Conservation (phyloP, 1,284 basidiomycete genomes). For the Sporisorium graminicola region DNA sequence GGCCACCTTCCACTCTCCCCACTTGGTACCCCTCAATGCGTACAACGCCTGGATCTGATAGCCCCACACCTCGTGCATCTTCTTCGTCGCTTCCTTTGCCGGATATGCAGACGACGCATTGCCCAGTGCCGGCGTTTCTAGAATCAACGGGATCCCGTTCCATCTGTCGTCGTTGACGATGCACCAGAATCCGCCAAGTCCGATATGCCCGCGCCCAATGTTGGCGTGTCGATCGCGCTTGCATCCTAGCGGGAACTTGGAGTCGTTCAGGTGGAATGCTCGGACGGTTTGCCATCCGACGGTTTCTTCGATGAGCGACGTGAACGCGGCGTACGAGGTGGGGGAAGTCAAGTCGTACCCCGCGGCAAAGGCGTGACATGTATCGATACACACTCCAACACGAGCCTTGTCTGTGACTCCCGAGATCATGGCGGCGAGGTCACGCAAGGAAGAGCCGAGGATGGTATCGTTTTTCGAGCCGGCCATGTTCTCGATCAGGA, state of each 20-base stretch:
- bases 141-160: constrained; percentile 80
- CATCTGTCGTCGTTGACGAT: constrained; percentile 80
- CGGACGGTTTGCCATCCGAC: constrained; percentile 81
- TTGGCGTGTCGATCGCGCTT: constrained; percentile 86
- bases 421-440: constrained; percentile 79
- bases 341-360: constrained; percentile 83
- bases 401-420: constrained; percentile 80
- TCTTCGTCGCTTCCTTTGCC: constrained; percentile 38
- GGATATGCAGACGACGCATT: constrained; percentile 21
- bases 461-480: constrained; percentile 77
- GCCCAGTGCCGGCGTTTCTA: constrained; percentile 78
- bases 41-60: constrained; percentile 71
- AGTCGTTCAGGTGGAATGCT: constrained; percentile 85
- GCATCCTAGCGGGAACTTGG: constrained; percentile 77
- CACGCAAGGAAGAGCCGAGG: constrained; percentile 79
- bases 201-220: constrained; percentile 82
- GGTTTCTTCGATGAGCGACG: constrained; percentile 77
- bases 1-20: constrained; percentile 37
- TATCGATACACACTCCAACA: constrained; percentile 87
- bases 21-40: constrained; percentile 65
- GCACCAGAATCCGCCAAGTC: constrained; percentile 77
- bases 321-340: constrained; percentile 68
- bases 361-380: constrained; percentile 87
- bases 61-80: constrained; percentile 77
- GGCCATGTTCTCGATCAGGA: constrained; percentile 88